phyloP scores from a whole-genome alignment of 495 filamentous ascomycete genomes.

The Neurospora terricola region DNA sequence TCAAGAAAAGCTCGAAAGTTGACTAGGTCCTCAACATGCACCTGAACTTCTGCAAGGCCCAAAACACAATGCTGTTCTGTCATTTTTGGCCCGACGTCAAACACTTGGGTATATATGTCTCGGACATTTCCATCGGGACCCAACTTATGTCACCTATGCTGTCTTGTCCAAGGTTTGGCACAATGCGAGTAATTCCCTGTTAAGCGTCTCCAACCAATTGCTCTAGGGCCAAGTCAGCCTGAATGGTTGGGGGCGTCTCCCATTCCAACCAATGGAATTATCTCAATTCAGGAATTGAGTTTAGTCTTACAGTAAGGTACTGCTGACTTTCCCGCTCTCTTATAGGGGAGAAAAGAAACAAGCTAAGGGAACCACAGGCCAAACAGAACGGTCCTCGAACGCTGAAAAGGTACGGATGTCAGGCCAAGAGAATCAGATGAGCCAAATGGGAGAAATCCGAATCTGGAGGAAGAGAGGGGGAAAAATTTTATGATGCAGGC shows the following conservation, averaged over 20 bases:
- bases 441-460: not conserved
- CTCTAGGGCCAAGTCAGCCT: not conserved
- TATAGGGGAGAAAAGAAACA: not conserved
- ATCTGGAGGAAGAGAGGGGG: not conserved
- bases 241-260: not conserved
- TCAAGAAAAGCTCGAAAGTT: not conserved
- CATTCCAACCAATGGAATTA: not conserved
- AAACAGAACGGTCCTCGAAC: not conserved
- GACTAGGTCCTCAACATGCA: not conserved
- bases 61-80: not conserved
- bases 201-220: not conserved
- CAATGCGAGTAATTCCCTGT: not conserved
- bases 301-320: not conserved
- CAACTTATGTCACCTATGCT: not conserved
- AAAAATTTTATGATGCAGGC: constrained; percentile 20
- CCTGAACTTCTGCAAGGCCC: not conserved
- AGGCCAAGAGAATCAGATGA: not conserved
- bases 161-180: not conserved
- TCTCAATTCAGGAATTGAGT: not conserved
- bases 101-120: not conserved
- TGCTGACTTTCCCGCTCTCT: not conserved
- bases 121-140: not conserved
- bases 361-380: not conserved
- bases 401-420: not conserved
- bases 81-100: not conserved